Evolutionary conservation across 306 rosid species (phyloP), one percentile per base, ranked within the genome.

Genomic region (Fagus crenata): DNA sequence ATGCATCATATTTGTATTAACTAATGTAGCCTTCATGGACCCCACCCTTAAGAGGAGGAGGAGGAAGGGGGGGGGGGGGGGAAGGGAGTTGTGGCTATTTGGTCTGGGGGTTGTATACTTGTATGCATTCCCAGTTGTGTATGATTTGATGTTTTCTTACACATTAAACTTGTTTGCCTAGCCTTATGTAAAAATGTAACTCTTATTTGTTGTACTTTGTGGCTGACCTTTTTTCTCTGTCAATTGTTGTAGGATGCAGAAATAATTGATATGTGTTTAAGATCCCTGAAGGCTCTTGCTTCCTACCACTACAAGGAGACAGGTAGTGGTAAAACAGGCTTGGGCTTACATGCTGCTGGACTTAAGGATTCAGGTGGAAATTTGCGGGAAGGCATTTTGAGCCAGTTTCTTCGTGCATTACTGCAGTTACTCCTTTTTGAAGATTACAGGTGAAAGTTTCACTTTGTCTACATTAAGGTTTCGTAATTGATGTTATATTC

Each of bases 251-350:
- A 95, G 98, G 98, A 95, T 73, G 76, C 81, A 59, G 98, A 95
- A 78, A 90, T 95, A 76, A 90, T 94, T 43, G 84, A 84, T 64
- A 90, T 87, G 87, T 92, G 98, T 85, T 81, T 95, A 80, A 92
- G 92, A 80, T 85, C 97, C 79, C 83, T 95, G 69, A 96, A 92
- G 77, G 89, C 96, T 83, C 93, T 95, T 83, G 94, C 98, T 75
- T 89, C 92, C 49, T 92, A 90, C 88, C 98, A 95, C 84, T 86
- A 83, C 68, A 75, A 72, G 80, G 97, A 95, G 83, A 89, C 83
- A 43, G 73, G 74, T 78, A 85, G 61, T 33, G 96, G 98, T 81
- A 89, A 79, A 78, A 53, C 78, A 55, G 98, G 98, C 58, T 82
- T 95, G 87, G 92, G 96, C 75, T 84, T 92, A 3, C 93, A 89